Evolutionary conservation across 1,284 basidiomycete genomes (phyloP).

Genomic region (Ceratobasidium sp.): DNA sequence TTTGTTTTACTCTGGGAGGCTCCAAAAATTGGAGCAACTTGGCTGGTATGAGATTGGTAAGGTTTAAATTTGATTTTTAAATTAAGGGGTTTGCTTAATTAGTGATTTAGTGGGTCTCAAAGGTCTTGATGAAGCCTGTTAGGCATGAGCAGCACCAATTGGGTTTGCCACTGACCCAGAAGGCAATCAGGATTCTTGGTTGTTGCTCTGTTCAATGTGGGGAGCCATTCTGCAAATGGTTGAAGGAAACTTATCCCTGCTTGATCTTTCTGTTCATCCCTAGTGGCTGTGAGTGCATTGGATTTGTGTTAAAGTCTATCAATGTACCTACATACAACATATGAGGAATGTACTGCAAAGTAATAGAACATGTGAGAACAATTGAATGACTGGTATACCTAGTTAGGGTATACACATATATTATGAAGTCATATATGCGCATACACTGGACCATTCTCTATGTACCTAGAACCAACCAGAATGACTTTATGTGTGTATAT

Average conservation of each 20-base stretch:
- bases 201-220: conserved; percentile 2
- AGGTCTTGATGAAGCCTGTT: not conserved
- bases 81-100: no score
- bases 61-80: not conserved
- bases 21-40: conserved; percentile 31
- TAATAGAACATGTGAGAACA: no score
- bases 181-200: not conserved
- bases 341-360: no score
- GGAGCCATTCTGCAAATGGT: not conserved
- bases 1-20: conserved; percentile 12
- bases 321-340: no score
- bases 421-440: no score
- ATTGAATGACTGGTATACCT: no score
- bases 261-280: not conserved
- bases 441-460: no score
- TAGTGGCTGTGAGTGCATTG: not conserved
- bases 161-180: not conserved
- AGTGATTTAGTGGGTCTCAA: conserved; percentile 49
- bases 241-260: not conserved
- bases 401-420: no score
- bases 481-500: no score
- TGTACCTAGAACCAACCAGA: no score
- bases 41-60: conserved; percentile 11
- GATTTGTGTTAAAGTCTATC: no score
- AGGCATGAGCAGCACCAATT: not conserved